A percentile compares a stretch with the other conserved stretches of the same genome.
These are phyloP conservation scores for Aureobasidium namibiae DNA, from an alignment of 2,329 filamentous ascomycete species.

Conservation along the genomic window DNA sequence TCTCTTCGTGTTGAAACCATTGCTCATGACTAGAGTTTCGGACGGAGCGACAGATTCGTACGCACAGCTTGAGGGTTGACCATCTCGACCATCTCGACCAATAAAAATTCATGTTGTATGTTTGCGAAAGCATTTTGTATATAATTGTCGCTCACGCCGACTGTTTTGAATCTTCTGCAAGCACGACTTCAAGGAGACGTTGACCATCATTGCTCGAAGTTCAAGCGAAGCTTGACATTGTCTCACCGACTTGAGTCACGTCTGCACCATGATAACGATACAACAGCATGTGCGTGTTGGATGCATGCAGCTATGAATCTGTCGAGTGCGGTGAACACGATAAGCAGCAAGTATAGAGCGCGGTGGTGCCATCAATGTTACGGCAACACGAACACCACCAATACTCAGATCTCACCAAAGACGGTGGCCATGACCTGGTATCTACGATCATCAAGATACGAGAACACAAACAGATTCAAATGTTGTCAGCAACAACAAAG, in stretches of 20 bases:
- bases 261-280: not conserved
- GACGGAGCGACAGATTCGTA: not conserved
- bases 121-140: not conserved
- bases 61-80: not conserved
- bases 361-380: not conserved
- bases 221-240: not conserved
- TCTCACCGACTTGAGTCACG: not conserved
- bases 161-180: not conserved
- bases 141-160: not conserved
- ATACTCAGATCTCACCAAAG: not conserved
- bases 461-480: not conserved
- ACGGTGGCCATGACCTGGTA: not conserved
- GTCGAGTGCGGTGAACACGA: not conserved
- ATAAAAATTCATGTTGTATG: not conserved
- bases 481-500: not conserved
- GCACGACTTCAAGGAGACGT: not conserved
- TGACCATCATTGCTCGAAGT: not conserved
- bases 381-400: not conserved
- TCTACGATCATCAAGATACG: not conserved
- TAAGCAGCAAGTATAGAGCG: not conserved
- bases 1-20: not conserved
- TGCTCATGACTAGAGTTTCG: not conserved
- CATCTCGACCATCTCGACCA: not conserved
- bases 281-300: not conserved
- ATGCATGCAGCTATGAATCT: not conserved